Base-by-base conservation (phyloP, 805 yeast species). In the Teunomyces stri region DNA sequence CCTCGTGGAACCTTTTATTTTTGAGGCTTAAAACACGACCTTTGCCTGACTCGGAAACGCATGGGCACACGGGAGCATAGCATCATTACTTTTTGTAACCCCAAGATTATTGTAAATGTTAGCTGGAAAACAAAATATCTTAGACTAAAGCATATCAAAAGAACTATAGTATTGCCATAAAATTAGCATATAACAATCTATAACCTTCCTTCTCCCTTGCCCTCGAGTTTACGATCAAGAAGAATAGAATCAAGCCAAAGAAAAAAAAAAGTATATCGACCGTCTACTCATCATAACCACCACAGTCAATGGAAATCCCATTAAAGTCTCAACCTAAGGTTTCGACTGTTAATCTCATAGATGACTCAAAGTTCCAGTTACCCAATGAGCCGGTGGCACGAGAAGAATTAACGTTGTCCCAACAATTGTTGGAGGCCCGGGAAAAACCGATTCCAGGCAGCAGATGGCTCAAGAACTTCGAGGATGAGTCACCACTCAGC, bases 281-380 rank as follows among this genome's bases (percentile, higher is more conserved):
- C 34, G 4, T 15, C 16, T 9, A 31, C 12, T 7, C 34, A 31
- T 31, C 11, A 31, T 20, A 18, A 33, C 21, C 25, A 11, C 13
- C 40, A 6, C 16, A 27, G 25, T 36, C 47, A 25, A 68, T 70
- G 74, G 74, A 69, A 35, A 69, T 70, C 45, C 74, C 75, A 6
- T 58, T 70, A 35, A 70, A 70, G 52, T 65, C 74, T 35, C 60
- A 64, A 44, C 72, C 74, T 6, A 63, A 68, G 54, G 75, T 70
- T 13, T 68, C 74, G 4, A 59, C 63, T 30, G 64, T 65, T n/a
- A 61, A 61, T 38, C 58, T 61, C 45, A 38, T 63, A 31, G 64
- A 58, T 28, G 66, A 62, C 35, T 45, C 43, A 27, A 39, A 25
- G 39, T 50, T 50, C 36, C 42, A 15, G 21, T 45, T 43, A 27